These are phyloP conservation scores for Nakazawaea anatomiae DNA, from an alignment of 805 yeast species.

Conservation along the genomic window DNA sequence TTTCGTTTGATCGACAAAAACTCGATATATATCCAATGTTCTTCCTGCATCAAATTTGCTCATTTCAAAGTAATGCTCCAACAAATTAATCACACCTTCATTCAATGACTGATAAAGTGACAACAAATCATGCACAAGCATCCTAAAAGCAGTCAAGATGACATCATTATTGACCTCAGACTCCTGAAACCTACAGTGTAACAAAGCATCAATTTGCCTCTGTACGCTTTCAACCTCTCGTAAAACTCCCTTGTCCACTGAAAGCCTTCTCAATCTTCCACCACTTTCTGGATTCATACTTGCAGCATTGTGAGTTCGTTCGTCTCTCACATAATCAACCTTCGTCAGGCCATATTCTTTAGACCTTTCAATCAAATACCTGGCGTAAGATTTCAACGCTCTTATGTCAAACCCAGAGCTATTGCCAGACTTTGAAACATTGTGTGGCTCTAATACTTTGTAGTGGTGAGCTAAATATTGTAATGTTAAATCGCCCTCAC, in stretches of 20 bases:
- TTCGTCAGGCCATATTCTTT: constrained; percentile 59
- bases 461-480: constrained; percentile 57
- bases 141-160: constrained; percentile 74
- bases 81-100: constrained; percentile 90
- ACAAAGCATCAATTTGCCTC: constrained; percentile 67
- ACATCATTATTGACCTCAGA: constrained; percentile 82
- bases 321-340: constrained; percentile 76
- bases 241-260: constrained; percentile 74
- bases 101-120: constrained; percentile 84
- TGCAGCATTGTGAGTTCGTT: constrained; percentile 35
- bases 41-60: constrained; percentile 79
- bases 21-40: constrained; percentile 77
- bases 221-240: constrained; percentile 84
- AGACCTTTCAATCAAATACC: constrained; percentile 64
- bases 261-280: constrained; percentile 56
- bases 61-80: constrained; percentile 95
- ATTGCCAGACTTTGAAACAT: constrained; percentile 26
- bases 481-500: constrained; percentile 72
- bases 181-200: constrained; percentile 72
- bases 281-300: constrained; percentile 40
- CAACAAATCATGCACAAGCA: constrained; percentile 85
- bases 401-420: constrained; percentile 38
- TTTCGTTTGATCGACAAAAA: constrained; percentile 79
- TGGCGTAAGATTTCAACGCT: constrained; percentile 59
- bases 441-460: constrained; percentile 51